Evolutionary conservation across 1,139 yeast species (phyloP), one percentile per base, ranked within the genome.

Genomic region (Candida sanyaensis): DNA sequence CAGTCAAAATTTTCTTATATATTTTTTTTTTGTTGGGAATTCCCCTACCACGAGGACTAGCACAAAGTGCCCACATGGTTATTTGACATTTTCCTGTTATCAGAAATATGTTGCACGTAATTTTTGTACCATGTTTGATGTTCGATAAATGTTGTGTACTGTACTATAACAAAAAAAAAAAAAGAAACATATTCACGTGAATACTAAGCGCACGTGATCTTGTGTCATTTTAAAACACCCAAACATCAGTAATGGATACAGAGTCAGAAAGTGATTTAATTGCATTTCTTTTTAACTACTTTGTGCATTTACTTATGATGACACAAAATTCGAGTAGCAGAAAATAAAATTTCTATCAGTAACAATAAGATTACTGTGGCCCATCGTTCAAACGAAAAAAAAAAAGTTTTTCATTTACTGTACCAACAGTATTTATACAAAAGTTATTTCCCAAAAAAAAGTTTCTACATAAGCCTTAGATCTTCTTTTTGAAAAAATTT

Each of bases 151-250:
- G 21, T 17, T 17, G 21, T 17, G 21, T 17, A 17, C 21, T 17
- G n/a, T n/a, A 12, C n/a, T 24, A 11, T 6, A 13, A 10, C 24
- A n/a, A 24, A 24, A 11, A 21, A 40, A 28, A 40, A 30, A 30
- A n/a, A n/a, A n/a, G n/a, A n/a, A n/a, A n/a, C n/a, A n/a, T n/a
- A n/a, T 13, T 12, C 34, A 29, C 12, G 33, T 21, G 36, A 21
- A 17, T 21, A 7, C n/a, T 11, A 3, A 10, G 17, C 11, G 28
- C 50, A 48, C 50, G 48, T 34, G 42, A 42, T 48, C 46, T 48
- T 42, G 41, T 34, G 42, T 41, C 48, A 48, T 45, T 34, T 26
- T 11, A 13, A 24, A 12, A 30, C 44, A 44, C 29, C 50, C 47
- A 33, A 21, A 28, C 47, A 13, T 10, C 48, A 44, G 42, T 44